Evolutionary conservation across 495 filamentous ascomycete genomes (phyloP), one percentile per base, ranked within the genome.

Genomic region (Neurospora sp.): DNA sequence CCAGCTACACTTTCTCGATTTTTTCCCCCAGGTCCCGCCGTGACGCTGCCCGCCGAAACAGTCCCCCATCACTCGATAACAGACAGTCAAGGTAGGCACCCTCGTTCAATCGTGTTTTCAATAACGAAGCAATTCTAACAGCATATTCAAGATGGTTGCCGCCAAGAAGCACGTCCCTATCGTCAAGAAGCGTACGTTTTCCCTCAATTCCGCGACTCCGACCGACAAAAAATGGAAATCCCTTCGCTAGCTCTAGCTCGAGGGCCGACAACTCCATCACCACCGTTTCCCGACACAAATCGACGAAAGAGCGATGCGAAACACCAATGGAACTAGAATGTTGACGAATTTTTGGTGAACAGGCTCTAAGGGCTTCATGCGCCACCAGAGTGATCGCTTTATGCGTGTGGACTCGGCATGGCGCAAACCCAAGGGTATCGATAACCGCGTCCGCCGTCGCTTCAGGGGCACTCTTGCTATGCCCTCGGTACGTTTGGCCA

Each of bases 371-470:
- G 87, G 85, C 84, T 97, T 97, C 90, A 90, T 89, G 85, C 94
- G 96, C 81, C 96, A 98, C 87, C 96, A 99, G 90, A 92, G 89
- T 85, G 96, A 98, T 86, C 90, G 89, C 82, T 99, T 96, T 89
- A 97, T 90, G 86, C 90, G 94, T 81, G 89, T 98, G 72, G 89
- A 87, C 81, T 82, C 91, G 53, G 90, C 87, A 83, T 99, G 96
- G 96, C 92, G 96, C 86, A 99, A 99, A 89, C 96, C 96, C 71
- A 99, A 98, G 90, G 96, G 96, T 91, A 99, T 99, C 85, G 96
- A 99, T 76, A 82, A 82, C 80, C 85, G 90, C 72, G 93, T 95
- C 81, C 89, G 93, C 78, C 89, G 94, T 86, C 90, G 94, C 76
- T 98, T 97, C 88, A 94, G 94, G 90, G 92, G 94, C 79, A 91